Base-by-base conservation (phyloP, 768 basidiomycete species). In the Tulasnella sp. region DNA sequence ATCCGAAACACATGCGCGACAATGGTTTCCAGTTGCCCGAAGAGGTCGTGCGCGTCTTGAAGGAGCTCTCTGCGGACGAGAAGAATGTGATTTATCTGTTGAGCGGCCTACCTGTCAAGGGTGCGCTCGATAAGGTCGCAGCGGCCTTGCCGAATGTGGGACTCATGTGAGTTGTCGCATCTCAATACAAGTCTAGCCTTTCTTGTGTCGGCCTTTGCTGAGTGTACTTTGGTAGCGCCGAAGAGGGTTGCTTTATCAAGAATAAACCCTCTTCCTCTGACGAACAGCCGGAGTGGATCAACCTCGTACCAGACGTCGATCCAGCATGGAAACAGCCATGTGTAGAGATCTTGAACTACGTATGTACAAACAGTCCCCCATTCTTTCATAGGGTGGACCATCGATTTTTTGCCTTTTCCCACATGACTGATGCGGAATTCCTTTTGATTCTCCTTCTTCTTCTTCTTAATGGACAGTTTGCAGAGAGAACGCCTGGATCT, bases 221-320 rank as follows among this genome's bases (percentile, higher is more conserved):
- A 29, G 21, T 22, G 22, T 38, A 7, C 7, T 15, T 7, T 38
- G 34, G 34, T 56, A 85, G 84, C 0, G 87, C 88, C 0, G 91
- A 92, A 73, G 90, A 92, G 61, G 90, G 90, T 1, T 92, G 90
- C 68, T 92, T 82, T 68, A 78, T 91, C 66, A 85, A 81, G 72
- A 78, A 22, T n/a, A 22, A 82, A 2, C 74, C 72, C 34, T 67
- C 70, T 0, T 61, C 56, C 9, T 60, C 60, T 15, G 67, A 62
- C 53, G 30, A 69, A 62, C 63, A 60, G 8, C 66, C 72, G 15
- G 69, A 78, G 43, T 92, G 91, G 91, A 76, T 87, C 62, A 85
- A 81, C 64, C 85, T 89, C 81, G 85, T 91, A 3, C 73, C 81
- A 0, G 85, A 84, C 65, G 76, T 84, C 64, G 87, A 90, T 68